A percentile compares a stretch with the other conserved stretches of the same genome.
These are phyloP conservation scores for Cordyceps cateniannulata DNA, from an alignment of 2,329 filamentous ascomycete species.

Conservation along the genomic window DNA sequence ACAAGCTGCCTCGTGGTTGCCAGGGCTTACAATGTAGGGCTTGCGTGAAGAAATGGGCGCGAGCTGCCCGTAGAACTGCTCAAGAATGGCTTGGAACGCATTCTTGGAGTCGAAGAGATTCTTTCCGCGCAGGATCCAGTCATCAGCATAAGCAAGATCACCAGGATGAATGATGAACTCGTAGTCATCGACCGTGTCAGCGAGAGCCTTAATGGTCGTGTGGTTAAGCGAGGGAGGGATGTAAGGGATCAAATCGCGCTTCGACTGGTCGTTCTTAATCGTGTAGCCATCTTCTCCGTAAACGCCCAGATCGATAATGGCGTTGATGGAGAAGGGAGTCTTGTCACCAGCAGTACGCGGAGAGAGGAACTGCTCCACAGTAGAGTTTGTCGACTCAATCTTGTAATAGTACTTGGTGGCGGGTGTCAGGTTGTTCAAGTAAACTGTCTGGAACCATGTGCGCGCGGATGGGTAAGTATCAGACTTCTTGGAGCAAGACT, in stretches of 20 bases:
- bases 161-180: constrained; percentile 49
- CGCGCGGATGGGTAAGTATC: constrained; percentile 48
- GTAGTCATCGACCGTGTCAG: constrained; percentile 45
- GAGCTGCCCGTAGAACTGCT: constrained; percentile 42
- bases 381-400: constrained; percentile 50
- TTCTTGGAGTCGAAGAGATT: constrained; percentile 42
- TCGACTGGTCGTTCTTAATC: constrained; percentile 33
- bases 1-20: constrained; percentile 55
- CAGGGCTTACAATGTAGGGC: constrained; percentile 38
- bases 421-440: constrained; percentile 38
- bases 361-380: constrained; percentile 41
- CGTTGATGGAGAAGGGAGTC: constrained; percentile 45
- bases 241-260: constrained; percentile 42
- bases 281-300: constrained; percentile 27
- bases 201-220: constrained; percentile 50
- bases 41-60: constrained; percentile 43
- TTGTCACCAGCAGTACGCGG: constrained; percentile 40
- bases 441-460: constrained; percentile 45
- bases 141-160: constrained; percentile 53
- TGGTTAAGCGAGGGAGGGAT: constrained; percentile 48
- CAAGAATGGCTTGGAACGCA: constrained; percentile 50
- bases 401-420: constrained; percentile 56
- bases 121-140: constrained; percentile 42
- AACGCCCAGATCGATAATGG: constrained; percentile 46
- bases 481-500: constrained; percentile 39